Base-by-base conservation (phyloP, 2,329 filamentous ascomycete genomes). In the Ascocoryne sarcoides region DNA sequence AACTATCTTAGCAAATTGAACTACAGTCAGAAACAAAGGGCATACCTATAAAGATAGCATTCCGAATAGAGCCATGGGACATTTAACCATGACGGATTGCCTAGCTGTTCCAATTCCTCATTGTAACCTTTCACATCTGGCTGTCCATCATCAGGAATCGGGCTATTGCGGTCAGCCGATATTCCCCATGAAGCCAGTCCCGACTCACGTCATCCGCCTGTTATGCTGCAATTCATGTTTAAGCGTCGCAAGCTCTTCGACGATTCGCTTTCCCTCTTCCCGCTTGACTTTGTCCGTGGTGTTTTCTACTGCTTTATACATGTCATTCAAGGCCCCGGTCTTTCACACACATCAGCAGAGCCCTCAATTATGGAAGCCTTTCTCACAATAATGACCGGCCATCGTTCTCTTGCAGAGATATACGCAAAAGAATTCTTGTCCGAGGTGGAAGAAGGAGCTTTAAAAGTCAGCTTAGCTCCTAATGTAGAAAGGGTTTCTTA, bases 161-260 rank as follows among this genome's bases (percentile, higher is more conserved):
- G 56, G n/a, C 58, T 61, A 16, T 70, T 48, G 68, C 84, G 80
- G 71, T 81, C 52, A 95, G 64, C 47, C 73, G 14, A 21, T 4
- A 17, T 8, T 20, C n/a, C 21, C n/a, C 31, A 17, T 31, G n/a
- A 8, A 4, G 5, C 15, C 8, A 10, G 14, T 1, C n/a, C 42
- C 56, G 5, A 28, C 75, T 48, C 70, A 90, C 84, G 74, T 81
- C 53, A 96, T 64, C 48, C 76, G 68, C 32, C 88, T 78, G 62
- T 95, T 80, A 60, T 98, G 92, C 60, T 95, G 85, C 32, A 96
- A 67, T 65, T 96, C 90, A 65, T 96, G 95, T 66, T 98, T 98
- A 55, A 98, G 71, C 50, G 72, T 75, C 4, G 82, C 82, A 10
- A 98, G 71, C 51, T 83, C 75, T 58, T 84, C 78, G 31, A 94